Evolutionary conservation across 2,329 filamentous ascomycete species (phyloP), one percentile per base, ranked within the genome.

Genomic region (Alternaria burnsii): DNA sequence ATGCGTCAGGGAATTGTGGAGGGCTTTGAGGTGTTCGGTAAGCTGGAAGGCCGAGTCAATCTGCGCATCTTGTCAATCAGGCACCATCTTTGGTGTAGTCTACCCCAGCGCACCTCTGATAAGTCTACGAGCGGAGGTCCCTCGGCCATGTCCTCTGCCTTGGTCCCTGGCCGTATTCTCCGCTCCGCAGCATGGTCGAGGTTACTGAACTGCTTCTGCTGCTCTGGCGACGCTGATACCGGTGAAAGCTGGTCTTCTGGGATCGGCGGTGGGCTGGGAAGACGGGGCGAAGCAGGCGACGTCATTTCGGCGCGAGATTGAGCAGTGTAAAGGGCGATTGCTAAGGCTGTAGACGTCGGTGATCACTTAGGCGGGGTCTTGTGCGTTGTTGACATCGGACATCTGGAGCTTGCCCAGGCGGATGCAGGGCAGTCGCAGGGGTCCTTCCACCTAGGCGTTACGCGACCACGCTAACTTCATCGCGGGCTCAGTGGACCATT

Each of bases 31-130:
- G 76, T 99, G 94, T 81, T 99, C 95, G 79, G 97, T 96, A 18
- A 98, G 88, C 79, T 97, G 95, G 78, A 98, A 99, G 44, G 95
- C 92, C 22, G 94, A 98, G 76, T 99, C 94, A 69, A 99, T 93
- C 92, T 97, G 66, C 42, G 26, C 53, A 51, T 56, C 18, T 41
- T 46, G 60, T 76, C 62, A 76, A 68, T 60, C 58, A 40, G 48
- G 34, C 59, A 38, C 46, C 24, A 5, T 54, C 43, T 55, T 43
- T 40, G 30, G 40, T 43, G 26, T n/a, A 30, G 40, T 9, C 34
- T 42, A 18, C 30, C 51, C 24, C 43, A n/a, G 48, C 86, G 66
- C 77, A 96, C 93, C 84, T 97, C 92, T 67, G 88, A 88, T 61
- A 97, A 82, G 43, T 94, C 91, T 56, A 97, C 87, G 63, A 98